Evolutionary conservation across 495 filamentous ascomycete species (phyloP).

Genomic region (Aspergillus mulundensis): DNA sequence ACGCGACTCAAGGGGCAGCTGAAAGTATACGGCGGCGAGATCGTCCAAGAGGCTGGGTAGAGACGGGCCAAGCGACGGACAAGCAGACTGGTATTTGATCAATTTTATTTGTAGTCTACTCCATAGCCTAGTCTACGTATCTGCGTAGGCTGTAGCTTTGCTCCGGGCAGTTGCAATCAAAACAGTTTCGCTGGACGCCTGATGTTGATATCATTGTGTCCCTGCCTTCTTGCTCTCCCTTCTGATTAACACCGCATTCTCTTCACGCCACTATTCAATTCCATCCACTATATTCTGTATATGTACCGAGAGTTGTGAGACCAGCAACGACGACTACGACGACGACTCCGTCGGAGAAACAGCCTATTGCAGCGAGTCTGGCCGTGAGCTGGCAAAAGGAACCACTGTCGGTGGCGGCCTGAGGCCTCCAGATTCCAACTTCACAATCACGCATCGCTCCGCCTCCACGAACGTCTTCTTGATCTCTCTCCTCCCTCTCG

Average conservation of each 20-base stretch:
- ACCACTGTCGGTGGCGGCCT: constrained; percentile 4
- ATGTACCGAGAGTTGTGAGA: constrained; percentile 9
- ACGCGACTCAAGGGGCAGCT: constrained; percentile 11
- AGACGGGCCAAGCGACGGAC: constrained; percentile 12
- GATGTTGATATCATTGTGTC: background rate
- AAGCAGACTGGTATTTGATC: constrained; percentile 4
- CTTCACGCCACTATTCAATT: background rate
- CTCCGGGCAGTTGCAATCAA: background rate
- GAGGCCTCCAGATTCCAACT: constrained; percentile 8
- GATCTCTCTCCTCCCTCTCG: constrained; percentile 6
- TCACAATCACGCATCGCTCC: constrained; percentile 10
- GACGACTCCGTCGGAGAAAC: background rate
- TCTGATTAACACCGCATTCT: background rate
- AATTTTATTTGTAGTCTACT: background rate
- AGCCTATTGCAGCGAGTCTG: constrained; percentile 7
- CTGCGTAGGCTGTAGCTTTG: background rate
- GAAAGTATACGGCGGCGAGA: constrained; percentile 6
- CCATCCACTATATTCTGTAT: background rate
- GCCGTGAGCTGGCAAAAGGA: constrained; percentile 7
- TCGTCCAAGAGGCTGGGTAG: constrained; percentile 12
- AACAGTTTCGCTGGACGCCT: background rate
- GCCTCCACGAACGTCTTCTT: constrained; percentile 12
- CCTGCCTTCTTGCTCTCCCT: background rate
- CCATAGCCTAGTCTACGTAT: background rate
- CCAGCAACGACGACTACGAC: no score